Evolutionary conservation across 495 filamentous ascomycete genomes (phyloP), one percentile per base, ranked within the genome.

Genomic region (Aspergillus diversus): DNA sequence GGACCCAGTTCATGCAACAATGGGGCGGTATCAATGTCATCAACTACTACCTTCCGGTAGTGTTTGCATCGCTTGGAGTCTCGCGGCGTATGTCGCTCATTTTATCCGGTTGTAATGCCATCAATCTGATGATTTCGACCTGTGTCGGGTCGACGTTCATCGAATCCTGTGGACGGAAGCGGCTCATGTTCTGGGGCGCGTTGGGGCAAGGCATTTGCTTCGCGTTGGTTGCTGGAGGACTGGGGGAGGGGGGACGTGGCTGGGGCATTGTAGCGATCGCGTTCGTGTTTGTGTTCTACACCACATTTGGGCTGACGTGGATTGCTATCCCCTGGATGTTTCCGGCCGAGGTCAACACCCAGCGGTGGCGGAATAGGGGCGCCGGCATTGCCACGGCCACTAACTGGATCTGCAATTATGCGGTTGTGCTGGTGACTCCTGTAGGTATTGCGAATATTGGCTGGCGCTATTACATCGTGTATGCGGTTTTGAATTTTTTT

Each of bases 341-440:
- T 66, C 80, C 83, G 15, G 87, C 83, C 60, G 86, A 89, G 67
- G 83, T 89, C 60, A 82, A 86, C 3, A 85, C 85, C 21, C 73
- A 89, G 33, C 77, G 81, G 11, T 86, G 84, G 65, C 79, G 87
- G 1, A 86, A 84, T 1, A 83, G 82, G 7, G 83, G 85, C 8
- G 88, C 87, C 61, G 87, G 86, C 6, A 71, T 89, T 4, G 81
- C 82, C 5, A 87, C 86, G 1, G 77, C 65, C 11, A 52, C 60
- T 15, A 61, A 61, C 42, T 67, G 55, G 35, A 68, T 55, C 1
- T 66, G 67, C 62, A 67, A 71, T 50, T 73, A 79, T 59, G 69
- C 74, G 5, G 63, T 75, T 17, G 72, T 73, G 11, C 63, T 69
- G 27, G 62, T 70, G 37, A 73, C 69, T 5, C 69, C 71, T 15